phyloP scores from a whole-genome alignment of 2,329 filamentous ascomycete genomes.

The Paraphoma chrysanthemicola region DNA sequence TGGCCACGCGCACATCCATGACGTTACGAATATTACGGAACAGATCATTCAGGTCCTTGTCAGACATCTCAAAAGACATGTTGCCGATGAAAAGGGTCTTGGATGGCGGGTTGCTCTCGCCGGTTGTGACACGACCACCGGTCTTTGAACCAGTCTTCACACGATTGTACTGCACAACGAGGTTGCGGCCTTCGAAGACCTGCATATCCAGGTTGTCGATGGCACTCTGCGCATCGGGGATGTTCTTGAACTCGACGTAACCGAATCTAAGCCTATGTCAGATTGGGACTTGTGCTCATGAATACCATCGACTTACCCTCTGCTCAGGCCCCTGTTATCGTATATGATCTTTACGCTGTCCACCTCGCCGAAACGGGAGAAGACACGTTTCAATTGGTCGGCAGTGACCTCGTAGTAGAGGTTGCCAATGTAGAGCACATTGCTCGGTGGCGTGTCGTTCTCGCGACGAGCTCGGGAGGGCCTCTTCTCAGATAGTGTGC shows the following conservation, averaged over 20 bases:
- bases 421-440: constrained; percentile 70
- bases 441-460: constrained; percentile 28
- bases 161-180: constrained; percentile 67
- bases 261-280: constrained; percentile 61
- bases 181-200: constrained; percentile 68
- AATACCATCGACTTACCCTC: constrained; percentile 62
- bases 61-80: constrained; percentile 84
- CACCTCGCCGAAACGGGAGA: constrained; percentile 65
- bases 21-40: constrained; percentile 76
- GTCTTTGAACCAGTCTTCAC: constrained; percentile 16
- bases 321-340: constrained; percentile 70
- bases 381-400: constrained; percentile 65
- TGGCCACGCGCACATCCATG: constrained; percentile 78
- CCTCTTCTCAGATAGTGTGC: neutral
- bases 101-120: constrained; percentile 55
- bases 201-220: constrained; percentile 65
- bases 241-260: constrained; percentile 66
- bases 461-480: neutral
- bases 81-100: constrained; percentile 83
- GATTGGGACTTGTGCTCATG: constrained; percentile 12
- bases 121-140: neutral
- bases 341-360: constrained; percentile 62
- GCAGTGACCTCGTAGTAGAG: constrained; percentile 72
- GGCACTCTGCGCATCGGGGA: constrained; percentile 63
- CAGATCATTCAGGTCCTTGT: constrained; percentile 79